Evolutionary conservation across 2,329 filamentous ascomycete genomes (phyloP).

Genomic region (Cladophialophora yegresii): DNA sequence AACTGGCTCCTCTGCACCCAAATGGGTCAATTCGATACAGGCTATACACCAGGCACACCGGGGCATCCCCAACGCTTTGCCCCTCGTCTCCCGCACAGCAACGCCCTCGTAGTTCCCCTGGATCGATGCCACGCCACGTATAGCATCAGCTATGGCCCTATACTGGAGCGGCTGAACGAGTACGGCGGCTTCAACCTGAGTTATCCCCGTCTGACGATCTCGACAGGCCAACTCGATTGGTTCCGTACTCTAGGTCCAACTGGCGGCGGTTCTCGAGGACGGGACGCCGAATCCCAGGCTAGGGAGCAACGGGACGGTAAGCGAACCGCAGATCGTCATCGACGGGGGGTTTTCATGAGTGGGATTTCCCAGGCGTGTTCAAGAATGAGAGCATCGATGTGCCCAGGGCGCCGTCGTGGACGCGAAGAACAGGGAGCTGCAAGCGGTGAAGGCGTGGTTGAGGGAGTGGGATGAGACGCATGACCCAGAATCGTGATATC

Average conservation of each 20-base stretch:
- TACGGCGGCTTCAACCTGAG: slow-evolving; percentile 72
- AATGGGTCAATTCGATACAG: slow-evolving; percentile 6
- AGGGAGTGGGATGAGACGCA: slow-evolving; percentile 19
- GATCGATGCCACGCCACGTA: slow-evolving; percentile 67
- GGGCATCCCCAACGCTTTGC: slow-evolving; percentile 44
- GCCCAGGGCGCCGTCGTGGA: slow-evolving; percentile 8
- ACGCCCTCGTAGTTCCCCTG: slow-evolving; percentile 63
- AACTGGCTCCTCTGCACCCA: slow-evolving; percentile 15
- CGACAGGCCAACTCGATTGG: slow-evolving; percentile 76
- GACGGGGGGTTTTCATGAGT: slow-evolving; percentile 75
- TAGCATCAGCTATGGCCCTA: slow-evolving; percentile 64
- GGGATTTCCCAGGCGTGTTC: slow-evolving; percentile 53
- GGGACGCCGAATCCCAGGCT: slow-evolving; percentile 1
- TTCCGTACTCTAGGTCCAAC: slow-evolving; percentile 72
- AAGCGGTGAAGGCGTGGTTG: slow-evolving; percentile 20
- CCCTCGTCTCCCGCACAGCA: slow-evolving; percentile 70
- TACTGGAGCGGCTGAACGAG: slow-evolving; percentile 70
- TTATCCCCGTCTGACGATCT: slow-evolving; percentile 72
- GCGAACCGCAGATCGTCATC: slow-evolving; percentile 73
- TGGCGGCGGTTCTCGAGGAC: slow-evolving; percentile 49
- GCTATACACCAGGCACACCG: slow-evolving; percentile 11
- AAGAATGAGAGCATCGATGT: slow-evolving; percentile 7
- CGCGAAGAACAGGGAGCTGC: slow-evolving; percentile 16
- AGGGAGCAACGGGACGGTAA: slow-evolving; percentile 53
- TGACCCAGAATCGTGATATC: background rate